A percentile compares a stretch with the other conserved stretches of the same genome.
Conservation (phyloP, 345 rosid genomes). For the Rhodamnia rubescens region DNA sequence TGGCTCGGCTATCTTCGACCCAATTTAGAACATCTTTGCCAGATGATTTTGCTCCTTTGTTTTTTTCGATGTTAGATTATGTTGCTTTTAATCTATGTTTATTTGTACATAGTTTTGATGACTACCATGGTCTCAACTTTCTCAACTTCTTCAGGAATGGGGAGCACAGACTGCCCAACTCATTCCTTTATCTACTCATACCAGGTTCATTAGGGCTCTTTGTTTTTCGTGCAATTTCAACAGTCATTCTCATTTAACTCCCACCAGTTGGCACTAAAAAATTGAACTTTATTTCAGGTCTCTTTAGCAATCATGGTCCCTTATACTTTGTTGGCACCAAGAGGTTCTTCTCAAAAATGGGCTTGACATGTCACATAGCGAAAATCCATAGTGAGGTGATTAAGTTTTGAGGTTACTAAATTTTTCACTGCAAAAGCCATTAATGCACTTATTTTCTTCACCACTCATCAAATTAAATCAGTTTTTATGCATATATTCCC, state of each 20-base stretch:
- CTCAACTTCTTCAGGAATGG: slow-evolving; percentile 31
- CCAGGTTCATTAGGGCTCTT: slow-evolving; percentile 29
- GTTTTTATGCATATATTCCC: background rate
- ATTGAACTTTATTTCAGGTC: slow-evolving; percentile 23
- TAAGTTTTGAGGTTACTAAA: background rate
- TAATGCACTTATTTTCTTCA: background rate
- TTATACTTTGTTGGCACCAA: slow-evolving; percentile 58
- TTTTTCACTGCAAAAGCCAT: background rate
- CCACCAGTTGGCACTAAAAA: background rate
- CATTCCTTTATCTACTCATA: slow-evolving; percentile 53
- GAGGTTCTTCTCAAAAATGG: slow-evolving; percentile 59
- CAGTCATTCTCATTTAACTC: background rate
- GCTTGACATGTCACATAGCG: slow-evolving; percentile 56
- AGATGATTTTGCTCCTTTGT: background rate
- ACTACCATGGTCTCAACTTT: background rate
- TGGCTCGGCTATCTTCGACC: background rate
- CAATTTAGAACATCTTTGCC: background rate
- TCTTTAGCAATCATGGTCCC: slow-evolving; percentile 65
- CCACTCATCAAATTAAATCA: background rate
- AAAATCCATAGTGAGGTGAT: slow-evolving; percentile 69
- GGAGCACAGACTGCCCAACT: slow-evolving; percentile 43
- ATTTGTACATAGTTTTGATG: background rate
- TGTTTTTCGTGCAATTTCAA: background rate
- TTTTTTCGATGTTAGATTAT: background rate
- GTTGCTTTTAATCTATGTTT: background rate